Evolutionary conservation across 2,329 filamentous ascomycete genomes (phyloP).

Genomic region (Penicillium occitanis): DNA sequence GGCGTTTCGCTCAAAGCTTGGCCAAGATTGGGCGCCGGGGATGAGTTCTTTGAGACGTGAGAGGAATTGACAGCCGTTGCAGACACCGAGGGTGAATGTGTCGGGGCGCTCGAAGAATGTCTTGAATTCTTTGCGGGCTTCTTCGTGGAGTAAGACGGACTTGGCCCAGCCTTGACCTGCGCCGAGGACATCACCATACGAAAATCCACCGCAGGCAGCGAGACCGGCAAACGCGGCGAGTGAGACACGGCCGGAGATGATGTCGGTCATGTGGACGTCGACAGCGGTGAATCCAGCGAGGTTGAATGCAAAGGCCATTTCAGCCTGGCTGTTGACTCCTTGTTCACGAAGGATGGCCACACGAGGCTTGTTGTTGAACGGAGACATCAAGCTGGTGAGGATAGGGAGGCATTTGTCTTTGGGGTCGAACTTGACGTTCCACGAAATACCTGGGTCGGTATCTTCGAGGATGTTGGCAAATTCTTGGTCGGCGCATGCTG

Average conservation of each 20-base stretch:
- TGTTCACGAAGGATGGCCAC: conserved; percentile 95
- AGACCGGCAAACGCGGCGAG: conserved; percentile 82
- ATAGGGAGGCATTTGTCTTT: conserved; percentile 73
- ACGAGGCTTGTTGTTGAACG: conserved; percentile 64
- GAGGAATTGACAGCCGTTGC: conserved; percentile 97
- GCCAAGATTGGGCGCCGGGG: conserved; percentile 79
- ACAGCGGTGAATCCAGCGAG: conserved; percentile 87
- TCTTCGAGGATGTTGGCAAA: conserved; percentile 72
- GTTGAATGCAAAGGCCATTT: conserved; percentile 96
- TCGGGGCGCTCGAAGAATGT: conserved; percentile 83
- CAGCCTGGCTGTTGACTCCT: conserved; percentile 92
- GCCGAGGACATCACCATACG: conserved; percentile 86
- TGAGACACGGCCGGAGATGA: conserved; percentile 74
- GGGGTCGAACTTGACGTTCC: conserved; percentile 77
- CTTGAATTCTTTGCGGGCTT: conserved; percentile 74
- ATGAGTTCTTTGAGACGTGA: conserved; percentile 79
- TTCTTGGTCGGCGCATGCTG: conserved; percentile 80
- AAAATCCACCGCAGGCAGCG: conserved; percentile 95
- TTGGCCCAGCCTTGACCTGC: conserved; percentile 98
- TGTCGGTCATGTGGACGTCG: conserved; percentile 95
- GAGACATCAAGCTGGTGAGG: conserved; percentile 59
- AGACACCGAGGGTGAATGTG: conserved; percentile 90
- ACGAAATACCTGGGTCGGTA: conserved; percentile 77
- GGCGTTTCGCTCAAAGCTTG: conserved; percentile 78
- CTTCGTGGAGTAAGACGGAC: conserved; percentile 79